These are phyloP conservation scores for Pseudogymnoascus sp. DNA, from an alignment of 2,329 filamentous ascomycete genomes.

Conservation along the genomic window DNA sequence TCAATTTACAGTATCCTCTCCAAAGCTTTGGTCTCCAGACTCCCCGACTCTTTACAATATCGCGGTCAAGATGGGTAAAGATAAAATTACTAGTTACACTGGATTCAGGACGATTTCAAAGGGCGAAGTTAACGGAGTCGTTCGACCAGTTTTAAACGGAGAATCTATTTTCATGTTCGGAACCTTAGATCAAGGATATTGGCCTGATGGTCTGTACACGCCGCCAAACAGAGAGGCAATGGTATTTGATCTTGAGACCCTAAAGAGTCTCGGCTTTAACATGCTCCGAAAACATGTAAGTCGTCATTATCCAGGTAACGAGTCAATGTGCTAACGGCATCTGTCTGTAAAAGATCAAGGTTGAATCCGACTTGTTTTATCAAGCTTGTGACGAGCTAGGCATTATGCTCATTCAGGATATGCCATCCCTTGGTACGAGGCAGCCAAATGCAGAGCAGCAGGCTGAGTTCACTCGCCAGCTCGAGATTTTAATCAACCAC, in stretches of 20 bases:
- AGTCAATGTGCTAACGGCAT: neutral
- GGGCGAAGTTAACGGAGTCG: constrained; percentile 47
- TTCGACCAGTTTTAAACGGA: constrained; percentile 44
- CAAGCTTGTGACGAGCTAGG: constrained; percentile 57
- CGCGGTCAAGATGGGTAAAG: constrained; percentile 43
- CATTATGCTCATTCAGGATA: constrained; percentile 59
- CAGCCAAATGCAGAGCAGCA: constrained; percentile 42
- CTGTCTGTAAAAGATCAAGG: constrained; percentile 44
- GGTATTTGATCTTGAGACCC: constrained; percentile 53
- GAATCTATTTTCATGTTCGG: constrained; percentile 60
- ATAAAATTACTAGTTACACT: constrained; percentile 55
- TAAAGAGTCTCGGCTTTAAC: constrained; percentile 62
- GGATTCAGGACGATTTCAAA: constrained; percentile 58
- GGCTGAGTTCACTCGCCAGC: constrained; percentile 55
- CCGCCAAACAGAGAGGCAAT: constrained; percentile 60
- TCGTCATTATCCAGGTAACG: constrained; percentile 9
- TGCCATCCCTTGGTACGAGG: constrained; percentile 49
- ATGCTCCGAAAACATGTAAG: constrained; percentile 62
- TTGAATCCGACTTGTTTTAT: constrained; percentile 60
- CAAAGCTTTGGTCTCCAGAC: constrained; percentile 57
- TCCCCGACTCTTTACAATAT: constrained; percentile 58
- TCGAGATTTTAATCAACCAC: constrained; percentile 37
- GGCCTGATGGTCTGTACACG: constrained; percentile 61
- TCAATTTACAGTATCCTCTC: constrained; percentile 44
- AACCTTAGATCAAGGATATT: constrained; percentile 62